Conservation (phyloP, 2,329 filamentous ascomycete genomes). For the Cladophialophora bantiana region DNA sequence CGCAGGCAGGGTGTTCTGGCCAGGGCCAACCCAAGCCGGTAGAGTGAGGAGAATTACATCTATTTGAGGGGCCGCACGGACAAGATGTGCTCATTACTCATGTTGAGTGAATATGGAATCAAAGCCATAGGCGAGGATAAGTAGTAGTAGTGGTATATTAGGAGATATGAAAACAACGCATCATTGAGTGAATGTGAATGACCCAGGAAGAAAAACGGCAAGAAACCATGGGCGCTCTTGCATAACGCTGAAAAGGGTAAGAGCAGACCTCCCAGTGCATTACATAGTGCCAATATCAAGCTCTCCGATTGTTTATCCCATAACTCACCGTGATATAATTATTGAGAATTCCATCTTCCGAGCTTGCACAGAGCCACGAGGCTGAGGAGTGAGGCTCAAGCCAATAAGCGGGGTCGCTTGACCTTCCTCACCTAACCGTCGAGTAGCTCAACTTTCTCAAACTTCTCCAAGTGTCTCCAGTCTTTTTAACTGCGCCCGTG, state of each 20-base stretch:
- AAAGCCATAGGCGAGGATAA: slow-evolving; percentile 6
- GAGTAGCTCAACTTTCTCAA: slow-evolving; percentile 10
- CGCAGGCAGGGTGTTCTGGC: slow-evolving; percentile 29
- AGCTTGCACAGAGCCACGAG: neutral
- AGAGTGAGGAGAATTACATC: slow-evolving; percentile 29
- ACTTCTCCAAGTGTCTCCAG: neutral
- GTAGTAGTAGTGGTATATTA: neutral
- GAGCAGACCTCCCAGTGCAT: neutral
- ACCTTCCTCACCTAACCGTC: slow-evolving; percentile 24
- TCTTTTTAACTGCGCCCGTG: neutral
- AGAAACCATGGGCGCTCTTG: neutral
- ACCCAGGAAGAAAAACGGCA: neutral
- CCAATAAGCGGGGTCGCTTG: slow-evolving; percentile 14
- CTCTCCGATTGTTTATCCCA: neutral
- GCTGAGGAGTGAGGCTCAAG: slow-evolving; percentile 6
- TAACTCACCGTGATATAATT: neutral
- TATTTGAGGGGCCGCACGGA: slow-evolving; percentile 25
- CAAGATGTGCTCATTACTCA: slow-evolving; percentile 34
- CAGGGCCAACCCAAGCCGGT: slow-evolving; percentile 30
- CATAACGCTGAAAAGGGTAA: neutral
- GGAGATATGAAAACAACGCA: neutral
- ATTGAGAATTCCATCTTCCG: neutral
- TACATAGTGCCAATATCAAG: neutral
- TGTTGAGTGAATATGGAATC: slow-evolving; percentile 18
- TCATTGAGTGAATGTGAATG: neutral